A percentile compares a stretch with the other conserved stretches of the same genome.
Conservation (phyloP, 768 basidiomycete genomes). For the Tricholomella constricta region DNA sequence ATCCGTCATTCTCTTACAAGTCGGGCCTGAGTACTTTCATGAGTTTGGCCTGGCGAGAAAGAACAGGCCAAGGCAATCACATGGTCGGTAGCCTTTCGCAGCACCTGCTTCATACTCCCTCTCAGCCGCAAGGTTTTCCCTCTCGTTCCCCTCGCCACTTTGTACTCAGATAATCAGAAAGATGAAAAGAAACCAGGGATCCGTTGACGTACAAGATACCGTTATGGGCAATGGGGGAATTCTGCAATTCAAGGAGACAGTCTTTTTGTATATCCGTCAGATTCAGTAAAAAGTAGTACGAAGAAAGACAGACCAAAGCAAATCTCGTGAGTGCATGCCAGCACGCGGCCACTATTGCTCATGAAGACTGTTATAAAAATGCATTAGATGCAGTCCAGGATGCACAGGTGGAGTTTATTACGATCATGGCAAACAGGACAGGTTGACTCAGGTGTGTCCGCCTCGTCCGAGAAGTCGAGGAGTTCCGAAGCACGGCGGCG, state of each 20-base stretch:
- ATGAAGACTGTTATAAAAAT: conserved; percentile 39
- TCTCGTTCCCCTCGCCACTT: conserved; percentile 58
- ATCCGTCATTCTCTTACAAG: conserved; percentile 68
- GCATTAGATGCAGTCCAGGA: background rate
- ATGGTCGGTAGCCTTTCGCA: conserved; percentile 60
- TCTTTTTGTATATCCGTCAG: conserved; percentile 33
- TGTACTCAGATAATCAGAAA: background rate
- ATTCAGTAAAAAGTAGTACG: background rate
- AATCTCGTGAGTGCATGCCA: conserved; percentile 67
- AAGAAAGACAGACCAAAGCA: conserved; percentile 50
- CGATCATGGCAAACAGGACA: conserved; percentile 74
- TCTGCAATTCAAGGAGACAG: conserved; percentile 55
- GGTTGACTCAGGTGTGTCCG: conserved; percentile 41
- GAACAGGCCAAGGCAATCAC: conserved; percentile 33
- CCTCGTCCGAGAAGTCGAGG: conserved; percentile 49
- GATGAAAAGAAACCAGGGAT: background rate
- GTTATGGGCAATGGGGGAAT: conserved; percentile 53
- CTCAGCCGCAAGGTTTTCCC: conserved; percentile 55
- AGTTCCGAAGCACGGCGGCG: conserved; percentile 47
- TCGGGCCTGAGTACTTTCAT: conserved; percentile 49
- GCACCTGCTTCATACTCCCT: conserved; percentile 57
- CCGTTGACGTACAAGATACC: conserved; percentile 55
- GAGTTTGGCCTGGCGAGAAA: background rate
- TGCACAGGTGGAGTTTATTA: conserved; percentile 20
- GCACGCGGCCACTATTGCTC: conserved; percentile 55